Conservation (phyloP, 2,329 filamentous ascomycete genomes). For the Beauveria sp. region DNA sequence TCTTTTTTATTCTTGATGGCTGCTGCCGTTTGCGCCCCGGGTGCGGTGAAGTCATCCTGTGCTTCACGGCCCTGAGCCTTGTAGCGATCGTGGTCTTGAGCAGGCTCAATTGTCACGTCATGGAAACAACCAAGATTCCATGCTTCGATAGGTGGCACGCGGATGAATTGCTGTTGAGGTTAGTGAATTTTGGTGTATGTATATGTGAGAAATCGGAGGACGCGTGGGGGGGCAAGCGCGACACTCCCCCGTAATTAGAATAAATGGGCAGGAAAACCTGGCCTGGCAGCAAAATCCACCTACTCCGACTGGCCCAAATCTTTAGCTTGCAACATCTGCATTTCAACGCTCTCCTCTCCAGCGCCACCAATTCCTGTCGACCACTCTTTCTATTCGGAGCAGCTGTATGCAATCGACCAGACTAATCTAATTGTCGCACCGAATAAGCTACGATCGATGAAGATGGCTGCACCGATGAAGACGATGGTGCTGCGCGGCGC, state of each 20-base stretch:
- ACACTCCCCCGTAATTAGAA: neutral
- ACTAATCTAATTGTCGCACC: neutral
- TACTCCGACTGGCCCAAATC: neutral
- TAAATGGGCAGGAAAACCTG: neutral
- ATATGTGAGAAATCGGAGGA: neutral
- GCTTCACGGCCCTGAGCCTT: too few species aligned
- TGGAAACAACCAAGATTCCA: neutral
- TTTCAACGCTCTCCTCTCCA: neutral
- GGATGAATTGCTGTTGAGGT: neutral
- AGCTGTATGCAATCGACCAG: neutral
- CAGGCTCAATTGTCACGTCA: neutral
- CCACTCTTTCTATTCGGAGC: neutral
- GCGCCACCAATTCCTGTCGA: neutral
- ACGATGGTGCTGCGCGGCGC: conserved; percentile 6
- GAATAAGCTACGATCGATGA: neutral
- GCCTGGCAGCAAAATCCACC: neutral
- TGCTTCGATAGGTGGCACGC: neutral
- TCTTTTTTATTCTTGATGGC: neutral
- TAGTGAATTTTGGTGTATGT: too few species aligned
- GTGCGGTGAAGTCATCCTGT: neutral
- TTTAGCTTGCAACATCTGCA: neutral
- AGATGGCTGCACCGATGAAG: conserved; percentile 9
- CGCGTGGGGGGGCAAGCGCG: neutral
- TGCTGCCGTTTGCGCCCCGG: neutral
- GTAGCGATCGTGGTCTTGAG: neutral